Evolutionary conservation across 176 grass and related monocot species (phyloP).

Genomic region (Tuctoria greenei): DNA sequence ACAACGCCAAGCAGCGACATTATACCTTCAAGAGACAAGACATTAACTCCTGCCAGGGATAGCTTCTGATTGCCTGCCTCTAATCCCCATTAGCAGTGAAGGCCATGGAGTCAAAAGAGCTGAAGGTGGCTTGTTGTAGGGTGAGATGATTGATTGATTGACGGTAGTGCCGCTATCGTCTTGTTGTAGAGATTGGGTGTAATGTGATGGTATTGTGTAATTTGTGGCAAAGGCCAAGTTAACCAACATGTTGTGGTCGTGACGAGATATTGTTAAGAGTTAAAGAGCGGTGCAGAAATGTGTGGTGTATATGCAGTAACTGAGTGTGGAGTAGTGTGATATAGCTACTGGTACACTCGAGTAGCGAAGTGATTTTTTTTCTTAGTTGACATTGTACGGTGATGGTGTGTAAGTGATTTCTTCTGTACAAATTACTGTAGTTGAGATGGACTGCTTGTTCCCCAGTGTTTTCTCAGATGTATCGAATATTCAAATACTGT

Average conservation of each 20-base stretch:
- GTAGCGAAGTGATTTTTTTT: background rate
- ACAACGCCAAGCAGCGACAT: conserved; percentile 63
- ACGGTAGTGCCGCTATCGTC: background rate
- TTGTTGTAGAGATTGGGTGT: conserved; percentile 21
- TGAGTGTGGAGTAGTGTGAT: conserved; percentile 10
- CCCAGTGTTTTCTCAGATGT: background rate
- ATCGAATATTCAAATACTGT: background rate
- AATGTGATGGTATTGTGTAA: conserved; percentile 27
- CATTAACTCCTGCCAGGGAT: conserved; percentile 49
- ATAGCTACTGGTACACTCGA: background rate
- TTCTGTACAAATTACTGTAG: background rate
- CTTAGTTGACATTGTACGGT: conserved; percentile 11
- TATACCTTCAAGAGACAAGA: conserved; percentile 56
- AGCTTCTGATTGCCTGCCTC: conserved; percentile 32
- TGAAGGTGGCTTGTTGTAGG: background rate
- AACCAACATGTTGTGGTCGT: conserved; percentile 38
- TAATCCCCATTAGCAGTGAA: conserved; percentile 10
- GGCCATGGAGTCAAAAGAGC: conserved; percentile 8
- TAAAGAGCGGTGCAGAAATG: background rate
- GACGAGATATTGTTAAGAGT: background rate
- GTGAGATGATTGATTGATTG: conserved; percentile 25
- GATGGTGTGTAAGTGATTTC: conserved; percentile 22
- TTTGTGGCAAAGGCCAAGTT: conserved; percentile 48
- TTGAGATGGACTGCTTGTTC: conserved; percentile 4
- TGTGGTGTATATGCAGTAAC: conserved; percentile 15